phyloP scores from a whole-genome alignment of 2,329 filamentous ascomycete genomes.

The Fusarium protoensiforme region DNA sequence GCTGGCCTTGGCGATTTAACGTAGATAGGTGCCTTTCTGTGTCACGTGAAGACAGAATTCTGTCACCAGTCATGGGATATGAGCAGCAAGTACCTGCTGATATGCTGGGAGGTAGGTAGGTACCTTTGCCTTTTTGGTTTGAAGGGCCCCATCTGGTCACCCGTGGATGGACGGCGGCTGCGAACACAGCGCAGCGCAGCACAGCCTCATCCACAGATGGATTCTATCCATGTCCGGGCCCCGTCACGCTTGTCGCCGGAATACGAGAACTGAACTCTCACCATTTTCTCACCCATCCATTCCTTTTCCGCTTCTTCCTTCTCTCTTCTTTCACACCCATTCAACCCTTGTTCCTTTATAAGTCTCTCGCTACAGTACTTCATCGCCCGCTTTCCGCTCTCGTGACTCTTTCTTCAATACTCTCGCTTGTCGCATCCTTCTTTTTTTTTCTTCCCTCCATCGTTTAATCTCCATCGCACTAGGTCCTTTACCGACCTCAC shows the following conservation, averaged over 20 bases:
- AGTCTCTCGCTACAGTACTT: constrained; percentile 12
- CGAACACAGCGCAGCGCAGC: constrained; percentile 1
- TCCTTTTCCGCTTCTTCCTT: constrained; percentile 13
- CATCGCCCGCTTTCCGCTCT: constrained; percentile 18
- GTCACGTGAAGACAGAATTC: no score
- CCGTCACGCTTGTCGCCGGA: constrained; percentile 1
- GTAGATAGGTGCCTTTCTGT: no score
- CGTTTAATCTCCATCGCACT: constrained; percentile 16
- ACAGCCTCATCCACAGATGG: neutral
- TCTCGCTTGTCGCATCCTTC: constrained; percentile 23
- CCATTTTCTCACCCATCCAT: constrained; percentile 4
- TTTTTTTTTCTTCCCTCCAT: constrained; percentile 3
- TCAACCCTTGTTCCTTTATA: constrained; percentile 33
- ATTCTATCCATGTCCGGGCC: neutral
- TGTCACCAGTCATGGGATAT: no score
- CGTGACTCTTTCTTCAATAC: constrained; percentile 22
- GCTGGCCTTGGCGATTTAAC: no score
- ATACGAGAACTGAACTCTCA: constrained; percentile 27
- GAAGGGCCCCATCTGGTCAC: neutral
- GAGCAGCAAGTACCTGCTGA: no score
- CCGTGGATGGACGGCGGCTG: neutral
- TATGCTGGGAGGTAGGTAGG: no score
- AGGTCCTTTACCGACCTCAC: constrained; percentile 18
- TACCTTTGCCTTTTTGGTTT: no score
- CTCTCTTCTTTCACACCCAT: neutral